Evolutionary conservation across 2,329 filamentous ascomycete species (phyloP), one percentile per base, ranked within the genome.

Genomic region (Colletotrichum higginsianum): DNA sequence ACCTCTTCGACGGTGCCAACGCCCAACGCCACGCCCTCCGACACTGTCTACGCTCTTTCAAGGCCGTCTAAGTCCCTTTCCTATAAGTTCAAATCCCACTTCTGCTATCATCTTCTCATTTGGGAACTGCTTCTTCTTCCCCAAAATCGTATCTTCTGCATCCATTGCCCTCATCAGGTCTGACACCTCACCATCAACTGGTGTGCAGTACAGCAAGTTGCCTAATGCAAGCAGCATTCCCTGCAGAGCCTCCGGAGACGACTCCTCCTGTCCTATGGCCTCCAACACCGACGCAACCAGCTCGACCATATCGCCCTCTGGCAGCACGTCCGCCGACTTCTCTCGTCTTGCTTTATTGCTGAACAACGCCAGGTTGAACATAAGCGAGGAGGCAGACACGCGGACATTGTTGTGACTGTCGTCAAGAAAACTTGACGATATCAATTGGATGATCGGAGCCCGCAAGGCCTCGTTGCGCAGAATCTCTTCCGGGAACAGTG

Each of bases 141-240:
- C 83, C 46, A 86, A 69, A 1, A 97, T 85, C 0, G 89, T 91
- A 3, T 88, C 89, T 42, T 87, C 85, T 0, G 94, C 93, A 79
- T 95, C 94, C 86, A 98, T 88, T 0, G 91, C 92, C 67, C 89
- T 88, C 74, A 95, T 87, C n/a, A 98, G 82, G 79, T 97, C 94
- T 13, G 91, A 85, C n/a, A 98, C 80, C 75, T 95, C 93, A 0
- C 95, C 93, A 40, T 92, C 89, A 46, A 90, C 77, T 6, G 91
- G 89, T 2, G 90, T 88, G 72, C 89, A 90, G 78, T 95, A 98
- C 0, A 92, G 86, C 35, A 98, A 79, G 75, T 94, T 89, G 0
- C 95, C 96, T 21, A 97, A 80, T 2, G 93, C 92, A 18, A 95
- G 85, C 44, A 98, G 77, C 80, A 95, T 90, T 0, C 94, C 94